Evolutionary conservation across 2,329 filamentous ascomycete genomes (phyloP).

Genomic region (Arthrobotrys megalospora): DNA sequence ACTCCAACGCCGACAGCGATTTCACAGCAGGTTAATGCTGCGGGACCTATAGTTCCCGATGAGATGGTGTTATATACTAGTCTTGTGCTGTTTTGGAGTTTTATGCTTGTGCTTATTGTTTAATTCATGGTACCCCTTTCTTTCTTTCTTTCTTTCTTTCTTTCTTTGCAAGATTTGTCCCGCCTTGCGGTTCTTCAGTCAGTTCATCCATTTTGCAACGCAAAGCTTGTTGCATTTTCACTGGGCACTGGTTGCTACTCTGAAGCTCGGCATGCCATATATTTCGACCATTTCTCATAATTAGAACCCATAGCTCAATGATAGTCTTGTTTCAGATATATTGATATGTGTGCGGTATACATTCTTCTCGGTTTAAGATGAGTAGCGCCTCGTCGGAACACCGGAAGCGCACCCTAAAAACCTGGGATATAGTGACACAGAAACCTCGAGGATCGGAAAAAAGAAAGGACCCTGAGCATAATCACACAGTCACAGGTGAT

Average conservation of each 20-base stretch:
- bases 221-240: conserved; percentile 25
- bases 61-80: conserved; percentile 19
- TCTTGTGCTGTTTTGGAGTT: conserved; percentile 37
- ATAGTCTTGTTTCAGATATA: too few relatives aligned
- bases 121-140: not conserved
- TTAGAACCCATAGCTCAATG: not conserved
- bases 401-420: too few relatives aligned
- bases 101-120: conserved; percentile 3
- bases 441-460: too few relatives aligned
- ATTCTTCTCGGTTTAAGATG: too few relatives aligned
- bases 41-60: not conserved
- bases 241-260: not conserved
- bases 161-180: not conserved
- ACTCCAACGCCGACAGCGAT: conserved; percentile 42
- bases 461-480: not conserved
- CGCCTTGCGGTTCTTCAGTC: not conserved
- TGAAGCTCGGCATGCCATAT: not conserved
- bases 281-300: not conserved
- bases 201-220: not conserved
- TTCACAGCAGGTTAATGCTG: conserved; percentile 14
- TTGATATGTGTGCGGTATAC: too few relatives aligned
- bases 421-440: too few relatives aligned
- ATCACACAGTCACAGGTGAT: too few relatives aligned
- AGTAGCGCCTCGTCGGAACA: too few relatives aligned
- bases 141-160: not conserved